Base-by-base conservation (phyloP, 192 early-diverging fungal species). In the Globomyces pollinis-pini region DNA sequence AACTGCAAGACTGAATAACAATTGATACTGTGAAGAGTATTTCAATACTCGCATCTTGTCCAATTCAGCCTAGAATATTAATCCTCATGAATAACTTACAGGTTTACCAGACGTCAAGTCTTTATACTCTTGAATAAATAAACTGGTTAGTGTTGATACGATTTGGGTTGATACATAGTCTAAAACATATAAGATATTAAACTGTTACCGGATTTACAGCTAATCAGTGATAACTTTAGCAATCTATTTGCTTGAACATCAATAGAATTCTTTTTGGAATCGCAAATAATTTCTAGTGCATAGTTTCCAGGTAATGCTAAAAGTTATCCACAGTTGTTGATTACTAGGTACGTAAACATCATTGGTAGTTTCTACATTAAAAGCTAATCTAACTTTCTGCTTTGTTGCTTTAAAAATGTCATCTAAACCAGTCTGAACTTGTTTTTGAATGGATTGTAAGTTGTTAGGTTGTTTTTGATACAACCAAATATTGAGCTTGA, bases 1-100 rank as follows among this genome's bases (percentile, higher is more conserved):
- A 59, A 89, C 91, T 67, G 96, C 78, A 13, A 98, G 68, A 53
- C 86, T 94, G 50, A 95, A 87, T 1, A 86, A 87, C 33, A 95
- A 45, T 57, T 94, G 83, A 53, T 94, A 95, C 44, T 84, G 74
- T 13, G 87, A 71, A 0, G 93, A 82, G 62, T 88, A 96, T 64
- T 94, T 94, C 34, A 98, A 71, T 5, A 84, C 81, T 20, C 84
- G 73, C 66, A 90, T 51, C 31, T 30, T 33, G 18, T 51, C 50
- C 23, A 26, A 26, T n/a, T 47, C 44, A 5, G 13, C n/a, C n/a
- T n/a, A n/a, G n/a, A n/a, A n/a, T n/a, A n/a, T n/a, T n/a, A n/a
- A n/a, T n/a, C n/a, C n/a, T n/a, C n/a, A n/a, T n/a, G n/a, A n/a
- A n/a, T n/a, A n/a, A n/a, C n/a, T n/a, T n/a, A n/a, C n/a, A n/a